A percentile compares a stretch with the other conserved stretches of the same genome.
phyloP scores from a whole-genome alignment of 345 rosid species.

The Eucalyptus globulus region DNA sequence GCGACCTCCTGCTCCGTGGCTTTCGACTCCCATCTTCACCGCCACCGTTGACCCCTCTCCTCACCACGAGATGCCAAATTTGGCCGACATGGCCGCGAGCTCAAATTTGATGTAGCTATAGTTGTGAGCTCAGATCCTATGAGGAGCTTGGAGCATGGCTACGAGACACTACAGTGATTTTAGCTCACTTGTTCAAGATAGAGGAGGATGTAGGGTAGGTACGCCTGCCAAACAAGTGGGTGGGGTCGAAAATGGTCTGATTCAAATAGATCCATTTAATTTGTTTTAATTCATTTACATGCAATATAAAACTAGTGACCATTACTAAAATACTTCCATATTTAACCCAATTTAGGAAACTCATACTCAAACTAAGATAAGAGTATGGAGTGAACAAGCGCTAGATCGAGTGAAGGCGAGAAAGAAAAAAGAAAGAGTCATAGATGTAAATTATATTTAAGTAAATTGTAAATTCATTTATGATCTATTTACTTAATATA shows the following conservation, averaged over 20 bases:
- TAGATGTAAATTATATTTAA: too few relatives aligned
- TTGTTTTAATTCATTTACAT: too few relatives aligned
- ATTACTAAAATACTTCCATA: too few relatives aligned
- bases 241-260: fast-evolving
- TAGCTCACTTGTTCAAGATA: neutral
- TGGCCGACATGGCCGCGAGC: neutral
- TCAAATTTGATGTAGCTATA: neutral
- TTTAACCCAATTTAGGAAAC: neutral
- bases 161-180: neutral
- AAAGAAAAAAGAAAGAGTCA: neutral
- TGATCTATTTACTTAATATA: neutral
- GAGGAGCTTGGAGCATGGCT: neutral
- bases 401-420: neutral
- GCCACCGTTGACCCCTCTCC: neutral
- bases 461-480: neutral
- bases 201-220: neutral
- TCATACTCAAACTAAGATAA: too few relatives aligned
- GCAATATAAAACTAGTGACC: neutral
- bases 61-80: neutral
- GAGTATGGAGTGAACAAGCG: neutral
- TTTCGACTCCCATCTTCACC: neutral
- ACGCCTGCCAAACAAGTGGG: fast-evolving
- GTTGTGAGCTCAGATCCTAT: neutral
- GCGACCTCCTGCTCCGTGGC: neutral
- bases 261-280: neutral